Evolutionary conservation across 257 asterid species (phyloP), one percentile per base, ranked within the genome.

Genomic region (Ehretia macrophylla): DNA sequence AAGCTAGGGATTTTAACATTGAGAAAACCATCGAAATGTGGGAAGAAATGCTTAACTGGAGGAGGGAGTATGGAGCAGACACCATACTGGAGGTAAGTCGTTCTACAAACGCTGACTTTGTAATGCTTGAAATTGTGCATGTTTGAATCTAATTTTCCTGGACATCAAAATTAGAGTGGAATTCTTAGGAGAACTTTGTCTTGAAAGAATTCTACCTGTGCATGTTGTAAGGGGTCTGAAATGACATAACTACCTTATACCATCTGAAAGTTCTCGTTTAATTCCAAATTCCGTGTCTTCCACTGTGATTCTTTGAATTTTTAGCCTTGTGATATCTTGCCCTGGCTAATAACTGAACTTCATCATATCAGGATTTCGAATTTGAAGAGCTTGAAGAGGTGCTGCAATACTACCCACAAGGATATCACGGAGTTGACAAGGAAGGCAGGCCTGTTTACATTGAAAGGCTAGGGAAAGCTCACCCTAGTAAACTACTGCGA

Each of bases 11-110:
- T 60, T 85, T 88, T 49, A 57, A 81, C 78, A 64, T 76, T 46
- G 81, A 78, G 35, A 82, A 78, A 69, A 83, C 95, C 68, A 74
- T 84, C 56, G 85, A 72, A 59, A 88, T 84, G 95, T 92, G 98
- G 98, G 95, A 88, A 74, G 97, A 88, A 68, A 85, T 88, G 97
- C 95, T 92, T 69, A 82, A 70, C 51, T 92, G 98, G 98, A 85
- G 98, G 76, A 82, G 62, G 71, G 95, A 79, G 72, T 88, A 54
- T 69, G 95, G 97, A 54, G 65, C 95, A 20, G 98, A 92, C 85
- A 82, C 93, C 72, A 81, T 92, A 55, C 64, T 88, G 80, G 88
- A 92, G 90, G 98, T 88, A 84, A 57, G 72, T 55, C 32, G 44
- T 39, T 54, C 38, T 54, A 3, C 18, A 55, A 21, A 49, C 21